Evolutionary conservation across 345 rosid genomes (phyloP).

Genomic region (Boechera divaricarpa): DNA sequence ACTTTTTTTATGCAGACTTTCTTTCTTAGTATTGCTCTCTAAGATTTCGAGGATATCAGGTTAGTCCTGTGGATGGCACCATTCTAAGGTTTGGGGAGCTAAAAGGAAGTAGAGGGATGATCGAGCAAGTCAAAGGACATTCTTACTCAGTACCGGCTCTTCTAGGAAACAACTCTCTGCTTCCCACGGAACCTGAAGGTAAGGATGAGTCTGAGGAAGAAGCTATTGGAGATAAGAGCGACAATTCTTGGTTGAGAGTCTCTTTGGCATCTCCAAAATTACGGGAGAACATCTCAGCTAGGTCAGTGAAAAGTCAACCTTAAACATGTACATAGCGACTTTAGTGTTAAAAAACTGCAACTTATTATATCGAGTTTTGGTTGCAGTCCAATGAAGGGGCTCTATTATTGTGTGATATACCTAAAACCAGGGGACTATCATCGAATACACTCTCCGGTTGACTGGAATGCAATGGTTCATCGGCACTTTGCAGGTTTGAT

Average conservation of each 20-base stretch:
- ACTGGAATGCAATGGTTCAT: constrained; percentile 85
- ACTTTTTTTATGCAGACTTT: constrained; percentile 34
- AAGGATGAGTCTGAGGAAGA: constrained; percentile 49
- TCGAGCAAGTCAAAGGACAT: constrained; percentile 97
- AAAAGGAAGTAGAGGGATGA: constrained; percentile 78
- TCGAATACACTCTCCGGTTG: constrained; percentile 89
- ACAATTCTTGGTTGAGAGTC: constrained; percentile 81
- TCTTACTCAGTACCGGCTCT: constrained; percentile 86
- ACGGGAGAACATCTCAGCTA: constrained; percentile 54
- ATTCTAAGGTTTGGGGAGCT: constrained; percentile 84
- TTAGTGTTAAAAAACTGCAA: neutral
- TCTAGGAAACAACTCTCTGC: constrained; percentile 77
- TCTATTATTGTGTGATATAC: constrained; percentile 94
- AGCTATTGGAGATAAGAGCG: constrained; percentile 50
- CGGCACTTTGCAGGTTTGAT: constrained; percentile 89
- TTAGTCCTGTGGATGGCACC: constrained; percentile 95
- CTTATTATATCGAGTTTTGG: constrained; percentile 9
- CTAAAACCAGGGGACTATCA: constrained; percentile 93
- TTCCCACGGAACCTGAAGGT: constrained; percentile 64
- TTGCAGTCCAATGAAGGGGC: constrained; percentile 86
- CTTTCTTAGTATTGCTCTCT: constrained; percentile 25
- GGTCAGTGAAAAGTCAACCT: constrained; percentile 48
- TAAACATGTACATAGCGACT: neutral
- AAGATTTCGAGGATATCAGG: constrained; percentile 50
- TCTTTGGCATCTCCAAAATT: constrained; percentile 85